Conservation (phyloP, 805 yeast genomes). For the Phaffomyces thermotolerans region DNA sequence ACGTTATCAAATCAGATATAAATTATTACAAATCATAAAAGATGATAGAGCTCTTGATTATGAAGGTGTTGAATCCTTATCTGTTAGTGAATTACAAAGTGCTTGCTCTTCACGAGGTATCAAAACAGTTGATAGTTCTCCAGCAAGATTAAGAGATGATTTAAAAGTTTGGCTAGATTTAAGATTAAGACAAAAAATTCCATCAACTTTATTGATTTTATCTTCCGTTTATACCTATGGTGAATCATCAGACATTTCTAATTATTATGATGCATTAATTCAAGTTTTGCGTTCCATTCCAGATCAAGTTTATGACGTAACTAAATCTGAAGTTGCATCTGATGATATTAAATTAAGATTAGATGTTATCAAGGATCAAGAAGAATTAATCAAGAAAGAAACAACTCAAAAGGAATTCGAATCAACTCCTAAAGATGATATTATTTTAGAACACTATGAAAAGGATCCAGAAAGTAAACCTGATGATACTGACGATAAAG, state of each 20-base stretch:
- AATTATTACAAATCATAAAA: conserved; percentile 81
- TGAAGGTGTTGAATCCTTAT: conserved; percentile 84
- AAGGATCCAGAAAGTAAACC: conserved; percentile 9
- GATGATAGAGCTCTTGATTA: conserved; percentile 90
- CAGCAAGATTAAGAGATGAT: conserved; percentile 77
- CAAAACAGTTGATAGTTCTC: conserved; percentile 68
- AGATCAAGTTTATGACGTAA: conserved; percentile 91
- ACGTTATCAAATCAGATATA: conserved; percentile 89
- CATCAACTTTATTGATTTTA: conserved; percentile 80
- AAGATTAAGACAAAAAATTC: conserved; percentile 83
- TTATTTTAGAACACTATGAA: conserved; percentile 32
- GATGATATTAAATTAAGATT: conserved; percentile 55
- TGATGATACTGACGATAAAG: conserved; percentile 3
- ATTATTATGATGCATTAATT: conserved; percentile 78
- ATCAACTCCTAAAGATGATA: conserved; percentile 27
- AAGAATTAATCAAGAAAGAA: conserved; percentile 79
- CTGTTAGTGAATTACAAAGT: conserved; percentile 69
- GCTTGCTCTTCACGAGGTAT: conserved; percentile 96
- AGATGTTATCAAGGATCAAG: conserved; percentile 72
- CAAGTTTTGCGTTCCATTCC: conserved; percentile 88
- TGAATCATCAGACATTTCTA: conserved; percentile 40
- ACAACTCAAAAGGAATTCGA: conserved; percentile 56
- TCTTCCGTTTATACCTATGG: conserved; percentile 88
- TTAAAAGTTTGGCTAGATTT: conserved; percentile 83
- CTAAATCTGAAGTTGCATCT: conserved; percentile 78